These are phyloP conservation scores for Fraxinus quadrangulata DNA, from an alignment of 257 asterid species.

Conservation along the genomic window DNA sequence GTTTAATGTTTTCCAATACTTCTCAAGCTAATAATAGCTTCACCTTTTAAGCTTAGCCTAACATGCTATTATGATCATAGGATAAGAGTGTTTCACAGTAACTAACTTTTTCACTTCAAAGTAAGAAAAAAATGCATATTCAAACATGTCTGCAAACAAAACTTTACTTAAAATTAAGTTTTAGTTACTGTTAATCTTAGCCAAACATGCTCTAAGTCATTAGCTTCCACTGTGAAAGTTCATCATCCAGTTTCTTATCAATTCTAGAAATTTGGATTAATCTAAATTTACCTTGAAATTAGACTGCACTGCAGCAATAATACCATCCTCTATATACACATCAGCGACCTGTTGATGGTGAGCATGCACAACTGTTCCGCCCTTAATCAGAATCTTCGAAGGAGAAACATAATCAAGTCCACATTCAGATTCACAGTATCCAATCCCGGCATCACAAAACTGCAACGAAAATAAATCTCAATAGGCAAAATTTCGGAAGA, in stretches of 20 bases:
- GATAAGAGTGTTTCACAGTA: not conserved
- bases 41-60: not conserved
- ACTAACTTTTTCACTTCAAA: slow-evolving; percentile 10
- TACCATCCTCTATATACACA: slow-evolving; percentile 82
- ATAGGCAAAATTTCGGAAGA: too few relatives aligned
- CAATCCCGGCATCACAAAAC: slow-evolving; percentile 63
- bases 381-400: slow-evolving; percentile 79
- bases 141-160: too few relatives aligned
- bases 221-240: slow-evolving; percentile 2
- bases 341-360: slow-evolving; percentile 83
- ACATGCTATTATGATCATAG: not conserved
- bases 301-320: slow-evolving; percentile 60
- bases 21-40: not conserved
- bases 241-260: slow-evolving; percentile 16
- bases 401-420: slow-evolving; percentile 38
- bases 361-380: slow-evolving; percentile 93
- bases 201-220: not conserved
- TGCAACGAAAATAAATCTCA: slow-evolving; percentile 33
- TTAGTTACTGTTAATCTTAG: not conserved
- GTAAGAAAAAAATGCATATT: not conserved
- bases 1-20: not conserved
- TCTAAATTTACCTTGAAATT: slow-evolving; percentile 54
- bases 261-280: slow-evolving; percentile 9
- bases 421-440: slow-evolving; percentile 46
- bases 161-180: too few relatives aligned